Percentiles rank a stretch among this genome's conserved stretches.
Conservation (phyloP, 768 basidiomycete species). For the Lactarius hengduanensis region DNA sequence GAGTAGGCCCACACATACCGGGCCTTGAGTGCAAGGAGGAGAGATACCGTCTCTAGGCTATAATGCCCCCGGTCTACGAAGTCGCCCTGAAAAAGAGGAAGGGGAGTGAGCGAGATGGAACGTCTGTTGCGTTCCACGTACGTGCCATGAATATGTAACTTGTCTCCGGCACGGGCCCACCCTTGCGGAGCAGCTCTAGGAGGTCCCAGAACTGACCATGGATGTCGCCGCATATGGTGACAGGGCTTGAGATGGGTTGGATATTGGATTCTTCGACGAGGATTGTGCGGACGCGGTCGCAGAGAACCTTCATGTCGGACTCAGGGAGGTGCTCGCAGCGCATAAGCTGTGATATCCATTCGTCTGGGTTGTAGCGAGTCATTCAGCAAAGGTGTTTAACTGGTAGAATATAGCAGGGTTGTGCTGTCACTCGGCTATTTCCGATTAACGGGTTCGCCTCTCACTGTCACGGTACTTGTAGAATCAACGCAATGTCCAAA, state of each 20-base stretch:
- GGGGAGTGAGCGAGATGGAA: conserved; percentile 28
- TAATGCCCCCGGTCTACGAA: conserved; percentile 98
- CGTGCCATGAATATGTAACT: conserved; percentile 97
- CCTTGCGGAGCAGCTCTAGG: conserved; percentile 82
- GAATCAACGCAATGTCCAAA: neutral
- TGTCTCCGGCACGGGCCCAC: conserved; percentile 80
- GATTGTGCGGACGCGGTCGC: conserved; percentile 83
- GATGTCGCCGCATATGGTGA: conserved; percentile 94
- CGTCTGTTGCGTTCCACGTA: conserved; percentile 39
- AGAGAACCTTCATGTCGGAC: conserved; percentile 88
- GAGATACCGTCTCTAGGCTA: conserved; percentile 90
- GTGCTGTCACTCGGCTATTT: no score
- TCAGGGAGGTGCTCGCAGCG: conserved; percentile 87
- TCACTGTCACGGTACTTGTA: neutral
- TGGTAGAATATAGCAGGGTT: neutral
- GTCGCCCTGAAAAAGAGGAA: conserved; percentile 62
- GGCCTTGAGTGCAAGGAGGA: conserved; percentile 87
- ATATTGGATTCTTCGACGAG: conserved; percentile 97
- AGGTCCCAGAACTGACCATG: conserved; percentile 99
- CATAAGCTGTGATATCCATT: conserved; percentile 88
- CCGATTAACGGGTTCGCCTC: no score
- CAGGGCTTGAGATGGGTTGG: conserved; percentile 92
- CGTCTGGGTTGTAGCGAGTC: conserved; percentile 50
- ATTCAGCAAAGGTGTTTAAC: neutral
- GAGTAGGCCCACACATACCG: conserved; percentile 47